Percentiles rank a stretch among this genome's conserved stretches.
Conservation (phyloP, 768 basidiomycete species). For the Podaxis carcinomalis region DNA sequence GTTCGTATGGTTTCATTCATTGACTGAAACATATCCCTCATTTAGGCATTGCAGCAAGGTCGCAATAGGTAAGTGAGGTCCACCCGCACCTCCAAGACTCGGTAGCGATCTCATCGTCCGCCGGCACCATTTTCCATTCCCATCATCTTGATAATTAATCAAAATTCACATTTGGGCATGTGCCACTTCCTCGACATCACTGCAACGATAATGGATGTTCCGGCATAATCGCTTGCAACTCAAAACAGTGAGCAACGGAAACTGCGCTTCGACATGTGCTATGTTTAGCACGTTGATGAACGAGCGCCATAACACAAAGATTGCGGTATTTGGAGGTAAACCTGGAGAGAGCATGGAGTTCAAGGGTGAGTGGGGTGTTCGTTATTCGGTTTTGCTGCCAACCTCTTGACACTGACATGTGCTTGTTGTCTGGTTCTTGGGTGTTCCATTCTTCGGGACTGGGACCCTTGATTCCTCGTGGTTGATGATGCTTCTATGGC, state of each 20-base stretch:
- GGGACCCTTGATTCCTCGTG: neutral
- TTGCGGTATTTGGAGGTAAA: constrained; percentile 56
- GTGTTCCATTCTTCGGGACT: neutral
- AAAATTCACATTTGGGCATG: neutral
- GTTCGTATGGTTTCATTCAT: constrained; percentile 19
- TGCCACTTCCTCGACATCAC: neutral
- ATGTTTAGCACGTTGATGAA: constrained; percentile 62
- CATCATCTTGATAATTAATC: neutral
- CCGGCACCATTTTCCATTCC: neutral
- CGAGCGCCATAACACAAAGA: constrained; percentile 48
- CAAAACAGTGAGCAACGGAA: constrained; percentile 34
- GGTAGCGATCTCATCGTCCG: neutral
- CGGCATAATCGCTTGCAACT: neutral
- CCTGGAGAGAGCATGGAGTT: constrained; percentile 46
- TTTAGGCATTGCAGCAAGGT: constrained; percentile 28
- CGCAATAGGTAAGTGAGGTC: constrained; percentile 33
- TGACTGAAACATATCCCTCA: neutral
- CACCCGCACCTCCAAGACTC: neutral
- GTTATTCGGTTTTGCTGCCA: neutral
- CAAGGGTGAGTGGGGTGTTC: constrained; percentile 30
- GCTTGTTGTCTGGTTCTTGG: neutral
- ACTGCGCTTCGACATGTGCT: constrained; percentile 60
- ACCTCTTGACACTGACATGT: neutral
- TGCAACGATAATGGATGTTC: neutral
- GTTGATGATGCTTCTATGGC: neutral